Evolutionary conservation across 2,329 filamentous ascomycete genomes (phyloP).

Genomic region (Cladophialophora carrionii): DNA sequence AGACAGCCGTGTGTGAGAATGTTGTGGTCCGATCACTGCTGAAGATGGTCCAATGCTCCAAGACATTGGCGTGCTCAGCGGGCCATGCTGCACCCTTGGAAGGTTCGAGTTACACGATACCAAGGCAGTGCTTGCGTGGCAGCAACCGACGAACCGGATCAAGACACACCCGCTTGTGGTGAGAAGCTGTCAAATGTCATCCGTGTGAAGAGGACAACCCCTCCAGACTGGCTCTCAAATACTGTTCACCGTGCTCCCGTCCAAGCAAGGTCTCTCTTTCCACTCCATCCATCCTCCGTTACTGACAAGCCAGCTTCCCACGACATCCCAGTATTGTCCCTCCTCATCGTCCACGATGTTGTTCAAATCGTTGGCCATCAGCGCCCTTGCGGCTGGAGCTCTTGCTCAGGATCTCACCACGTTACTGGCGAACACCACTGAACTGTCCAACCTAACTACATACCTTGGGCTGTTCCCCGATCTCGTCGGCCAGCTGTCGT

Average conservation of each 20-base stretch:
- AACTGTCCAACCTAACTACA: conserved; percentile 35
- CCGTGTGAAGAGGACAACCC: background rate
- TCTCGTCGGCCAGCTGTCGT: conserved; percentile 39
- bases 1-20: background rate
- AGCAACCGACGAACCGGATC: conserved; percentile 1
- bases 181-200: conserved; percentile 3
- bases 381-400: conserved; percentile 34
- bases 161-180: conserved; percentile 3
- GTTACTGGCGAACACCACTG: conserved; percentile 20
- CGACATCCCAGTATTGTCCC: background rate
- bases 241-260: background rate
- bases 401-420: conserved; percentile 35
- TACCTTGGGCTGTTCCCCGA: conserved; percentile 29
- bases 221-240: conserved; percentile 7
- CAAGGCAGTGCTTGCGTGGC: conserved; percentile 10
- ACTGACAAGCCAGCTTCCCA: background rate
- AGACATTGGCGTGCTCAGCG: conserved; percentile 9
- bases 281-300: background rate
- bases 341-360: conserved; percentile 34
- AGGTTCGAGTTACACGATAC: conserved; percentile 10
- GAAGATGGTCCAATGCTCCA: conserved; percentile 3
- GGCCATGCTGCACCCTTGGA: background rate
- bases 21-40: conserved; percentile 1
- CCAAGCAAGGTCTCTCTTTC: background rate
- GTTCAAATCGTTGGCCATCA: conserved; percentile 35